Evolutionary conservation across 192 early-diverging fungal genomes (phyloP), one percentile per base, ranked within the genome.

Genomic region (Backusella mclennaniae): DNA sequence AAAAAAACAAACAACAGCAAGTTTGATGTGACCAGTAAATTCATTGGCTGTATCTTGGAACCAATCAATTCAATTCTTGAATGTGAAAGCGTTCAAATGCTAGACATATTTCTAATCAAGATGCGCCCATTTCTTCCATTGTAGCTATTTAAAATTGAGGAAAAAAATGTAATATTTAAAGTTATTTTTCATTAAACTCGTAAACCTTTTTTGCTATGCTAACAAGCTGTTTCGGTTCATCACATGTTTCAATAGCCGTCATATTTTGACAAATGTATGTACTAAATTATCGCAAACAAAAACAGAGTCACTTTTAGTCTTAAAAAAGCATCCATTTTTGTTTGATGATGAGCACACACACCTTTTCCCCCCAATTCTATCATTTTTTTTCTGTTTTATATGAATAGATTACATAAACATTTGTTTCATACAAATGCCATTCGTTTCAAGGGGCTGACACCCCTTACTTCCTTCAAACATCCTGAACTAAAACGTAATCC

Each of bases 401-500:
- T 56, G 53, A 23, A n/a, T 63, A 63, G 56, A 29, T 29, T 63
- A 63, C 56, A 63, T 63, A 63, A 63, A 63, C 56, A n/a, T 29
- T 63, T 63, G 56, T 63, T 63, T 63, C 56, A 63, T 29, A 63
- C 56, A 63, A 63, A 23, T 63, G 9, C 26, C 11, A 29, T 29
- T 11, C 9, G 21, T 63, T 26, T 63, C 56, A 63, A 63, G 26
- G 26, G 26, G 23, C 4, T 69, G 35, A 69, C 68, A 11, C 68
- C 68, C 2, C 38, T 69, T 23, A 69, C 68, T 23, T 23, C 35
- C 35, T 35, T 69, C 35, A 69, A 69, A 69, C 68, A 69, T 21
- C 68, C 68, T 5, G 68, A 69, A 69, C 21, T 69, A 38, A 69
- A 23, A 21, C 68, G 68, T 26, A 69, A 69, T 41, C 68, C 68